Evolutionary conservation across 1,284 basidiomycete genomes (phyloP), one percentile per base, ranked within the genome.

Genomic region (Heterobasidion parviporum): DNA sequence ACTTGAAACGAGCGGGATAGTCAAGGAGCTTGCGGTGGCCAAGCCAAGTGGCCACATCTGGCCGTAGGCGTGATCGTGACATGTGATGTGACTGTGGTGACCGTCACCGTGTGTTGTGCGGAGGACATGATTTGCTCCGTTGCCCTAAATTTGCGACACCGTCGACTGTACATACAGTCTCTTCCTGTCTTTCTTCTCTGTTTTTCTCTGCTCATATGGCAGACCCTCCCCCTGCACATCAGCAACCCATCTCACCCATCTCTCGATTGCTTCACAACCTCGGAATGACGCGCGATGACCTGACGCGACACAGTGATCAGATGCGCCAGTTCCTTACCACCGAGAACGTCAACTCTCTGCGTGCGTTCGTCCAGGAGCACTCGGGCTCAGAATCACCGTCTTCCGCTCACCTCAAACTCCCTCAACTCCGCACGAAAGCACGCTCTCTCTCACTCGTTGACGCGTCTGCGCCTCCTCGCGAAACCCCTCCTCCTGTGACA

Each of bases 241-340:
- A 44, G 16, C 33, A 65, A 54, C 69, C 70, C 0, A 52, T 66
- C 36, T 77, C 75, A 7, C 85, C 85, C 52, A 85, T 88, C 43
- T 82, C 82, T 50, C 79, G 82, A 61, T 76, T 89, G 32, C 72
- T 89, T 46, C 74, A 77, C 59, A 78, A 78, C 12, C 74, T 88
- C 41, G 87, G 87, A 49, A 75, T 89, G 63, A 87, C 85, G 61
- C 78, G 83, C 68, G 80, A 85, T 62, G 86, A 89, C 70, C 73
- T 89, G 56, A 66, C 74, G 61, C 76, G 78, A 64, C 83, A 79
- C 63, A 85, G 81, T 62, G 76, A 82, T 68, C 79, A 87, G 65
- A 89, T 89, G 86, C 81, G 86, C 54, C 78, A 82, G 58, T 87
- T 87, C 70, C 73, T 89, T 57, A 81, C 79, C 34, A 69, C 80